phyloP scores from a whole-genome alignment of 2,329 filamentous ascomycete genomes.

The Thermothelomyces thermophilus region DNA sequence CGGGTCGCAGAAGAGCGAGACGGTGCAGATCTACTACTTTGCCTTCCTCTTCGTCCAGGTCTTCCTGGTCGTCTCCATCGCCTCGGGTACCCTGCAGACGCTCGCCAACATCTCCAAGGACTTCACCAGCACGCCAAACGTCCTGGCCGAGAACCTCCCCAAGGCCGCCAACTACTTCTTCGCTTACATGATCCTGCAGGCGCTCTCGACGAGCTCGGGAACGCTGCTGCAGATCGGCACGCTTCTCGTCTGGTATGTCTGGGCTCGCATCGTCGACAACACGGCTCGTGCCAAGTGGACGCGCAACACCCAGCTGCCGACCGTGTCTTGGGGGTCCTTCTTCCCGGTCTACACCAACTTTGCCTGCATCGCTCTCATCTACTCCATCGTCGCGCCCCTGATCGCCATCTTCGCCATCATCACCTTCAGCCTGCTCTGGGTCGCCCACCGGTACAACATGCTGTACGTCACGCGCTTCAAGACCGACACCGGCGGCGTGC shows the following conservation, averaged over 20 bases:
- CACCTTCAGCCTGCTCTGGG: slow-evolving; percentile 86
- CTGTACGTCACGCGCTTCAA: slow-evolving; percentile 88
- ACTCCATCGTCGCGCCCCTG: slow-evolving; percentile 80
- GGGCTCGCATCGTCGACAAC: slow-evolving; percentile 74
- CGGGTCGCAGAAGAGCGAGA: slow-evolving; percentile 67
- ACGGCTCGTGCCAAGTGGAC: slow-evolving; percentile 78
- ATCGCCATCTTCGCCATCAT: slow-evolving; percentile 91
- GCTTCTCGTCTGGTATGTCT: slow-evolving; percentile 72
- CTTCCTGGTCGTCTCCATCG: slow-evolving; percentile 86
- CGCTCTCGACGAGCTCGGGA: slow-evolving; percentile 82
- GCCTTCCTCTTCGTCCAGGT: slow-evolving; percentile 90
- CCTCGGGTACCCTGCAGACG: slow-evolving; percentile 60
- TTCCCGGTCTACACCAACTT: slow-evolving; percentile 97
- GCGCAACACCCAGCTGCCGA: slow-evolving; percentile 70
- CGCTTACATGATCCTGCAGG: slow-evolving; percentile 95
- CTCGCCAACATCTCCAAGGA: slow-evolving; percentile 52
- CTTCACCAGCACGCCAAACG: slow-evolving; percentile 59
- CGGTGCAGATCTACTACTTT: slow-evolving; percentile 92
- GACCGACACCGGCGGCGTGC: slow-evolving; percentile 82
- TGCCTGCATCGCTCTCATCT: slow-evolving; percentile 84
- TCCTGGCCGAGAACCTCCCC: slow-evolving; percentile 73
- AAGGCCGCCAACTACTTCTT: slow-evolving; percentile 95
- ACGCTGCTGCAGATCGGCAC: slow-evolving; percentile 78
- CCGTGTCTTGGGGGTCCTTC: slow-evolving; percentile 83
- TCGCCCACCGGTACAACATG: slow-evolving; percentile 94